Evolutionary conservation across 169 alveolate species (phyloP).

Genomic region (Babesia gibsoni): DNA sequence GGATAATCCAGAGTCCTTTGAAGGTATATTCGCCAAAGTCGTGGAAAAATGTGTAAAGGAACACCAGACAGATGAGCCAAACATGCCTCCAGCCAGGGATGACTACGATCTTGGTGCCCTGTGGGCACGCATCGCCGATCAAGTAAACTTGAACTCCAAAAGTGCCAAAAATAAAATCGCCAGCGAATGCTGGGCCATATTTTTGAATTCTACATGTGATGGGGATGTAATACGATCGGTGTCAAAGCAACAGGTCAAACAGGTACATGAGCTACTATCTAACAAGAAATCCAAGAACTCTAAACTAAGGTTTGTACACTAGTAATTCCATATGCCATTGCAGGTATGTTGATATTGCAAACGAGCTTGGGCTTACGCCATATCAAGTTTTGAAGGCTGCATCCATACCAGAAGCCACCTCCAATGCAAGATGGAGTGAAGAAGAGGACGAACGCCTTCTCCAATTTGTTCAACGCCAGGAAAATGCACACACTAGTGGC

Average conservation of each 20-base stretch:
- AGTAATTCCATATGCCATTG: neutral
- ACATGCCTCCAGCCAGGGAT: neutral
- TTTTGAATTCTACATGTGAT: slow-evolving; percentile 36
- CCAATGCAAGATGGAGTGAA: slow-evolving; percentile 28
- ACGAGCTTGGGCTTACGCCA: slow-evolving; percentile 44
- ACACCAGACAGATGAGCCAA: neutral
- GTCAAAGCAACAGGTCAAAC: neutral
- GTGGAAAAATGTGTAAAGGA: neutral
- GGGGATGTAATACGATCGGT: slow-evolving; percentile 24
- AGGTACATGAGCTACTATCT: neutral
- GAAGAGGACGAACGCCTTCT: slow-evolving; percentile 42
- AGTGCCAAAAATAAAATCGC: slow-evolving; percentile 29
- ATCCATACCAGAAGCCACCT: neutral
- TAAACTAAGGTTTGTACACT: neutral
- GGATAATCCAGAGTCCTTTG: neutral
- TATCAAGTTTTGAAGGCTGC: slow-evolving; percentile 45
- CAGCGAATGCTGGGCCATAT: slow-evolving; percentile 58
- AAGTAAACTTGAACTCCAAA: slow-evolving; percentile 7
- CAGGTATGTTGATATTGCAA: slow-evolving; percentile 30
- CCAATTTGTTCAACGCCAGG: slow-evolving; percentile 14
- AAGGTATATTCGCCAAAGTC: neutral
- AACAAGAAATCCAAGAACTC: neutral
- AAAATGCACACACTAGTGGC: neutral
- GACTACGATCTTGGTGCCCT: slow-evolving; percentile 18
- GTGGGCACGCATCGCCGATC: slow-evolving; percentile 48